Conservation (phyloP, 2,329 filamentous ascomycete species). For the Exserohilum rostratum region DNA sequence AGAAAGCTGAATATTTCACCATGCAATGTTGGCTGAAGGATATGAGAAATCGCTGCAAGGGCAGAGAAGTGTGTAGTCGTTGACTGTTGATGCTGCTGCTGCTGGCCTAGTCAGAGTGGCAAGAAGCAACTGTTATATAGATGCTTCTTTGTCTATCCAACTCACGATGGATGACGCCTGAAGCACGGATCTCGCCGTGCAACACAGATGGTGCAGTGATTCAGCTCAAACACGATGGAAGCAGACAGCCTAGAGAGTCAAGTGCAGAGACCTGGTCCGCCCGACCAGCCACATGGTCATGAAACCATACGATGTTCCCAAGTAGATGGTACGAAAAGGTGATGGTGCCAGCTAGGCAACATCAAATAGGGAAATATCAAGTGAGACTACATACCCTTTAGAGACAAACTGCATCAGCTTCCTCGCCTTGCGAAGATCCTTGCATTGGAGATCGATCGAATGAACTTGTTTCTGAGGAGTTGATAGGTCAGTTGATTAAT, state of each 20-base stretch:
- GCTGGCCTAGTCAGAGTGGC: conserved; percentile 10
- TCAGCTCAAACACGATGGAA: not conserved
- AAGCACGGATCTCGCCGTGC: not conserved
- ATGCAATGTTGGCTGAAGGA: not conserved
- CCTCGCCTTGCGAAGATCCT: not conserved
- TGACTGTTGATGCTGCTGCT: conserved; percentile 15
- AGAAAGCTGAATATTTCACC: conserved; percentile 6
- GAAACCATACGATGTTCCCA: conserved; percentile 2
- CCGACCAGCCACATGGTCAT: conserved; percentile 23
- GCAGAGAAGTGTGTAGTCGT: conserved; percentile 29
- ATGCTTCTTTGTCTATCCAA: not conserved
- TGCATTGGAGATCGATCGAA: conserved; percentile 1
- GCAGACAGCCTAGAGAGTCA: not conserved
- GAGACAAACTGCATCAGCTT: conserved; percentile 13
- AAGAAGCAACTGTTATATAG: conserved; percentile 24
- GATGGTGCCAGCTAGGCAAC: conserved; percentile 14
- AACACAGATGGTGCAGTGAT: too few relatives aligned
- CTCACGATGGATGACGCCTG: not conserved
- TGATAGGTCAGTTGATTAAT: conserved; percentile 14
- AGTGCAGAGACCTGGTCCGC: not conserved
- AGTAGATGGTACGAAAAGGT: not conserved
- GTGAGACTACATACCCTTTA: conserved; percentile 17
- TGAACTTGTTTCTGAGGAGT: not conserved
- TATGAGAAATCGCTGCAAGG: conserved; percentile 6
- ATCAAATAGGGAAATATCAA: conserved; percentile 5